These are phyloP conservation scores for Chlorella sorokiniana DNA, from an alignment of 139 green algal species.

Conservation along the genomic window DNA sequence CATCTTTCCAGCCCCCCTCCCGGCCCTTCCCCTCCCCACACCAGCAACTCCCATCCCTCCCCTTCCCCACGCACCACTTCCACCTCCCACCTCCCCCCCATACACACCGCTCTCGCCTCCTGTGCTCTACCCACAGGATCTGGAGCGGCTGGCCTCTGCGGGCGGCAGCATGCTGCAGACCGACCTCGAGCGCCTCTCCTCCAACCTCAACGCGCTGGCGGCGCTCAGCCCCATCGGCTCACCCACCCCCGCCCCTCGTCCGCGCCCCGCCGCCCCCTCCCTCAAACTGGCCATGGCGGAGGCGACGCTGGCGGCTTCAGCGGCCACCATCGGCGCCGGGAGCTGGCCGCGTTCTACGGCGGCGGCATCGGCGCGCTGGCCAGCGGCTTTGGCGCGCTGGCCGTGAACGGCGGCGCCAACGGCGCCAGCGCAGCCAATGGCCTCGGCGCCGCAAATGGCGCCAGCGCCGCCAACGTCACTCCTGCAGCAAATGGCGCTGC, in stretches of 20 bases:
- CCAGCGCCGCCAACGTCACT: no score
- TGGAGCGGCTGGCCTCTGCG: slow-evolving; percentile 1
- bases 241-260: background rate
- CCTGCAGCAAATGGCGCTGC: no score
- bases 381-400: no score
- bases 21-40: no score
- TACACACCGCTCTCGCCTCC: background rate
- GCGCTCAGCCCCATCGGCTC: slow-evolving; percentile 29
- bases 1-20: no score
- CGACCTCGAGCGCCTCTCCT: slow-evolving; percentile 4
- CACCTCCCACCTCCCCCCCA: background rate
- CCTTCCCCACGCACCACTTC: background rate
- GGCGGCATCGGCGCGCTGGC: no score
- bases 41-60: background rate
- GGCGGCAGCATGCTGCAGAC: no score
- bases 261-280: background rate
- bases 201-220: background rate
- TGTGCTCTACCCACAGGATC: slow-evolving; percentile 1
- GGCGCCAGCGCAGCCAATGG: no score
- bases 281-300: background rate
- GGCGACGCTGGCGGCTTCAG: background rate
- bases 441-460: no score
- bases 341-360: no score
- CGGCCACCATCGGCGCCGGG: no score
- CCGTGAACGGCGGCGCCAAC: no score